Evolutionary conservation across 805 yeast species (phyloP).

Genomic region (Metschnikowia kunwiensis): DNA sequence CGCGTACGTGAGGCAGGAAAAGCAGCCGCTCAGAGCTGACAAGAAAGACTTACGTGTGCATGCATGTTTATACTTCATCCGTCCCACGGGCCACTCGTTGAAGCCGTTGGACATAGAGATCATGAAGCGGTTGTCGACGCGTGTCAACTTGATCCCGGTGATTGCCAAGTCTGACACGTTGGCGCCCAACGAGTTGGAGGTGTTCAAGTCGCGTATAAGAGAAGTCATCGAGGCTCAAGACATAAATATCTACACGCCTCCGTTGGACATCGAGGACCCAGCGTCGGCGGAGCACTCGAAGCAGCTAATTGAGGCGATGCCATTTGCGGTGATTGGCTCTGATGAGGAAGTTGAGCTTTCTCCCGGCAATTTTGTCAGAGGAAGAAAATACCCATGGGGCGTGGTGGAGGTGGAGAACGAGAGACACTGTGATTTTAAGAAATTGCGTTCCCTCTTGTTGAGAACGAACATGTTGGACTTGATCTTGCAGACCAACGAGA

Average conservation of each 20-base stretch:
- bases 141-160: conserved; percentile 86
- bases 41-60: conserved; percentile 85
- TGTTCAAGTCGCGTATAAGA: conserved; percentile 73
- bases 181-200: conserved; percentile 64
- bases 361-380: conserved; percentile 64
- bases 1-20: conserved; percentile 85
- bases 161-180: conserved; percentile 87
- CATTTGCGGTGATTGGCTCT: conserved; percentile 79
- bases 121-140: conserved; percentile 75
- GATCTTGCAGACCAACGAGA: conserved; percentile 72
- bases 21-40: conserved; percentile 71
- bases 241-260: conserved; percentile 80
- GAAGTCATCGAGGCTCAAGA: conserved; percentile 81
- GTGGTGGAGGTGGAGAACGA: conserved; percentile 85
- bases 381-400: conserved; percentile 91
- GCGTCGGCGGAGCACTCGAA: conserved; percentile 79
- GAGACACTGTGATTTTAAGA: conserved; percentile 79
- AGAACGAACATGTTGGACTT: conserved; percentile 84
- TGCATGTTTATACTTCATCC: conserved; percentile 83
- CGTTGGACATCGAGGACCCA: conserved; percentile 69
- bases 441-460: conserved; percentile 71
- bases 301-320: conserved; percentile 79
- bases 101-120: conserved; percentile 85
- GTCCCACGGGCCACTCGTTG: conserved; percentile 87
- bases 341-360: conserved; percentile 65